These are phyloP conservation scores for Amanita rubescens DNA, from an alignment of 768 basidiomycete genomes.

Conservation along the genomic window DNA sequence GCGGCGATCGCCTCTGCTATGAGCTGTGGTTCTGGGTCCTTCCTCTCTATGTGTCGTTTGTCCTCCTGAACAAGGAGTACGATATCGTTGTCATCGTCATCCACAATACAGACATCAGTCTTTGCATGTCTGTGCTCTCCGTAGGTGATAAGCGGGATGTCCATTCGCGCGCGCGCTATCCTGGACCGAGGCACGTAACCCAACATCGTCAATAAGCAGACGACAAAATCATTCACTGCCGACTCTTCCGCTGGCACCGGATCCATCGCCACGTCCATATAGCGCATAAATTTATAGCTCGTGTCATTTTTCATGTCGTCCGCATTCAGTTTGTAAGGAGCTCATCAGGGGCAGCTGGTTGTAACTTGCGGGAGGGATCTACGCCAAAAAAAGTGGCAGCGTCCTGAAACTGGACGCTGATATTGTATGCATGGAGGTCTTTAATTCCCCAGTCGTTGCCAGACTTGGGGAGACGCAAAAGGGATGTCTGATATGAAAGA, in stretches of 20 bases:
- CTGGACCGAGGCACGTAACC: background rate
- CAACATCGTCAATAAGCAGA: constrained; percentile 9
- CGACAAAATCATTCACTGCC: constrained; percentile 20
- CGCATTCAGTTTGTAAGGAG: background rate
- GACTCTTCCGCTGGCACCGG: constrained; percentile 11
- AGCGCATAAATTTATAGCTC: constrained; percentile 7
- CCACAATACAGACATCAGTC: constrained; percentile 21
- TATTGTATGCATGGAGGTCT: constrained; percentile 11
- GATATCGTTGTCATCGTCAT: constrained; percentile 3
- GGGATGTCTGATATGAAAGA: too few species aligned
- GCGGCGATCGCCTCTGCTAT: constrained; percentile 2
- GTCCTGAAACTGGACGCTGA: constrained; percentile 8
- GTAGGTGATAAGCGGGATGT: constrained; percentile 17
- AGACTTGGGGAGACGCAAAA: constrained; percentile 12
- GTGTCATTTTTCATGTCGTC: background rate
- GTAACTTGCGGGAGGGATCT: constrained; percentile 11
- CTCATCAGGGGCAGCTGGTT: constrained; percentile 3
- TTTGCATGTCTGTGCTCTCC: constrained; percentile 13
- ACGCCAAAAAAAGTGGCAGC: constrained; percentile 15
- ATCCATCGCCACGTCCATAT: constrained; percentile 15
- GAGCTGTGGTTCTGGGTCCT: constrained; percentile 1
- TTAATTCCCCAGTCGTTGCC: constrained; percentile 18
- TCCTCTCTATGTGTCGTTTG: constrained; percentile 4
- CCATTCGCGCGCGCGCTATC: constrained; percentile 8
- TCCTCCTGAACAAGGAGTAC: constrained; percentile 16